Evolutionary conservation across 176 grass and related monocot genomes (phyloP), one percentile per base, ranked within the genome.

Genomic region (Panicum miliaceum): DNA sequence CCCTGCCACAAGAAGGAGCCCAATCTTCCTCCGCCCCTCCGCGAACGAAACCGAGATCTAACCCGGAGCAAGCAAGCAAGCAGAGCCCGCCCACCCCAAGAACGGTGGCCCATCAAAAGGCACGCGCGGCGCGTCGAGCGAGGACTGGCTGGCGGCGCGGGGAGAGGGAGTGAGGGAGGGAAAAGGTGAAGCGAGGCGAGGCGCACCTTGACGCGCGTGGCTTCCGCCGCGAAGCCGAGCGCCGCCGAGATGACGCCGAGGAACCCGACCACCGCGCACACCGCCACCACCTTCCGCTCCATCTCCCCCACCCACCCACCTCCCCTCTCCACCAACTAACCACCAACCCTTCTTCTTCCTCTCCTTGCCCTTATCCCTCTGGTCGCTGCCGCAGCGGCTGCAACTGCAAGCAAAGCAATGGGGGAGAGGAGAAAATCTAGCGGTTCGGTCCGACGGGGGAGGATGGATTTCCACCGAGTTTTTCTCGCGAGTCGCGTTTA

Each of bases 201-300:
- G 38, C 64, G 3, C 12, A 99, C 96, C 93, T 96, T 99, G 81
- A 99, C 91, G 79, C 93, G 89, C 25, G 96, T 99, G 48, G 75
- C 96, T 70, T 99, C 93, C 15, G 96, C 96, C 40, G 93, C 96
- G 77, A 99, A 99, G 18, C 89, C 96, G 15, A 96, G 93, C n/a
- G 89, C 89, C 46, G 93, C 93, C 37, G 96, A 94, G 69, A 99
- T 85, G 58, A 96, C 74, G 75, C 96, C 96, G 41, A 99, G 93
- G 79, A 99, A 90, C 2, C 93, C 89, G 38, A 89, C 93, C 10
- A 87, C 85, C 9, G 63, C 74, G 84, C 96, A 94, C 63, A 94
- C 91, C 71, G 62, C 57, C 56, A 90, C 51, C 23, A 86, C 91
- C 50, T 94, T 99, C 60, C 85, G 90, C 89, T 99, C 96, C 96